These are phyloP conservation scores for Gomphus bonarii DNA, from an alignment of 1,284 basidiomycete species.

Conservation along the genomic window DNA sequence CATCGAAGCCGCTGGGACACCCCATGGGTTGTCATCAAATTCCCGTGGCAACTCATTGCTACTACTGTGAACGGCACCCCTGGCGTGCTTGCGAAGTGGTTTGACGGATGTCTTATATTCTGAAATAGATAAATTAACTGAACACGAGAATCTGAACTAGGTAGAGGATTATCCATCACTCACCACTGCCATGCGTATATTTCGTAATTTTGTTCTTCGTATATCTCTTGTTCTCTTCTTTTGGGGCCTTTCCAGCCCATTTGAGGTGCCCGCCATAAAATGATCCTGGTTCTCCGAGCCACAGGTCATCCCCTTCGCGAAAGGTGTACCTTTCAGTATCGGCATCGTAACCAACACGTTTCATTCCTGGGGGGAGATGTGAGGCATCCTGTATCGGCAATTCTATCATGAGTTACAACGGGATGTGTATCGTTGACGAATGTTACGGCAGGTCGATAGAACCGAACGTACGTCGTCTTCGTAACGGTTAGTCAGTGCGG, in stretches of 20 bases:
- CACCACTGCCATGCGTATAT: neutral
- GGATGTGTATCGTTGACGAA: neutral
- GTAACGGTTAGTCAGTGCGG: neutral
- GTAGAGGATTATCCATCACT: neutral
- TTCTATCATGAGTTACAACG: no score
- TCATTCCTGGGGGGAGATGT: constrained; percentile 43
- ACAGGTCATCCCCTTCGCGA: constrained; percentile 12
- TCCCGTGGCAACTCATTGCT: neutral
- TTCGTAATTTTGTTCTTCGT: neutral
- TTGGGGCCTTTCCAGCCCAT: constrained; percentile 2
- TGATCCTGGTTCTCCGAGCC: constrained; percentile 7
- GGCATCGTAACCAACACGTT: constrained; percentile 41
- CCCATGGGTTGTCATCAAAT: neutral
- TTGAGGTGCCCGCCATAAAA: constrained; percentile 2
- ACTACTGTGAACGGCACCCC: neutral
- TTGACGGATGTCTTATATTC: neutral
- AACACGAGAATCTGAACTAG: neutral
- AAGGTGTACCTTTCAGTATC: constrained; percentile 42
- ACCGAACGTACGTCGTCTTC: constrained; percentile 1
- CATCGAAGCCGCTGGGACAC: constrained; percentile 4
- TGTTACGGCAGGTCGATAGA: neutral
- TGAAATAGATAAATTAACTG: neutral
- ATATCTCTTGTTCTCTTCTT: neutral
- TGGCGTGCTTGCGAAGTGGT: neutral
- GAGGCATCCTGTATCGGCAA: constrained; percentile 30